Evolutionary conservation across 352 stramenopile genomes (phyloP).

Genomic region (Albugo laibachii): DNA sequence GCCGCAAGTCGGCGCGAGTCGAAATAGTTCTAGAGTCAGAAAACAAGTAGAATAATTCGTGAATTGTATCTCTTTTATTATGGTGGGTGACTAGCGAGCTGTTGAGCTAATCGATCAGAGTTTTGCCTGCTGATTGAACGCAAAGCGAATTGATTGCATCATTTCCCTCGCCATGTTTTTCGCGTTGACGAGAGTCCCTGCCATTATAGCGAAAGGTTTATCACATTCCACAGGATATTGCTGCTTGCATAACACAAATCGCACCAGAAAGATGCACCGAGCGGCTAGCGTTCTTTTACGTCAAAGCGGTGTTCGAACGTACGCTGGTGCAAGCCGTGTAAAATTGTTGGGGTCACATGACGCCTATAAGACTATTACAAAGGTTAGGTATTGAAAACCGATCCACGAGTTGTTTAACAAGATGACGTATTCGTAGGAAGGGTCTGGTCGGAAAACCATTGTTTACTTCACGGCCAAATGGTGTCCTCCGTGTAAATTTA

Average conservation of each 20-base stretch:
- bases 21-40: too few relatives aligned
- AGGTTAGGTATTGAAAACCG: conserved; percentile 14
- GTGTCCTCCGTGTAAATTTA: conserved; percentile 84
- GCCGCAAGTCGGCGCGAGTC: too few relatives aligned
- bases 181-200: background rate
- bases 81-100: too few relatives aligned
- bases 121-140: background rate
- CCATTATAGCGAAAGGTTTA: background rate
- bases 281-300: conserved; percentile 9
- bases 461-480: conserved; percentile 83
- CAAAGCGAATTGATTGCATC: background rate
- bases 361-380: conserved; percentile 43
- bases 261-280: background rate
- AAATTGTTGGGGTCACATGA: conserved; percentile 57
- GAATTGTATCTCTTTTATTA: too few relatives aligned
- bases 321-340: conserved; percentile 31
- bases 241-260: background rate
- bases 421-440: conserved; percentile 15
- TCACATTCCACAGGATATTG: background rate
- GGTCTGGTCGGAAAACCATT: conserved; percentile 42
- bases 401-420: background rate
- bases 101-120: too few relatives aligned
- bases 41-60: too few relatives aligned
- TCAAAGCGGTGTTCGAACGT: conserved; percentile 14
- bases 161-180: background rate